These are phyloP conservation scores for Aspergillus sp. DNA, from an alignment of 2,329 filamentous ascomycete genomes.

Conservation along the genomic window DNA sequence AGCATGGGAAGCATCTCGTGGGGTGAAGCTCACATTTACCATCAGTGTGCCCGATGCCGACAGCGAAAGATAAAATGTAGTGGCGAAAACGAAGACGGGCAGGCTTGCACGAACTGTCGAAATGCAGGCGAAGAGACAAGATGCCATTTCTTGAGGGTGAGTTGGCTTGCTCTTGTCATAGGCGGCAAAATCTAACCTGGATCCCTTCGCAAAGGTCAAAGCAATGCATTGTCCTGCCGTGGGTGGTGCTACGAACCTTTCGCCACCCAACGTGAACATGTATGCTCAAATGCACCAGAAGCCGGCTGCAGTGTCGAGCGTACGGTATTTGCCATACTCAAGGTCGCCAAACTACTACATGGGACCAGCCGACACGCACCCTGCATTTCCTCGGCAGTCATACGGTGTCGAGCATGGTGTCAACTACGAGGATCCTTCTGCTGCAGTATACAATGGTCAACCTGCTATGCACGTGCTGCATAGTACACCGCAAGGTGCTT, in stretches of 20 bases:
- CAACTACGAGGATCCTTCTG: constrained; percentile 30
- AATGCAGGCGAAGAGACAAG: constrained; percentile 52
- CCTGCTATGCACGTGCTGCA: constrained; percentile 31
- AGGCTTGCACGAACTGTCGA: constrained; percentile 76
- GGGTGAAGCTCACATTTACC: too few species aligned
- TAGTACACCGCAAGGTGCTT: constrained; percentile 22
- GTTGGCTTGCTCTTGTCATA: constrained; percentile 5
- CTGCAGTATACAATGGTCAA: constrained; percentile 24
- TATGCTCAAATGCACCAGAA: constrained; percentile 12
- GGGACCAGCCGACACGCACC: constrained; percentile 11
- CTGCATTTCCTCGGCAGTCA: constrained; percentile 16
- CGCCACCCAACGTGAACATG: constrained; percentile 15
- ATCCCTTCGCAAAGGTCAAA: constrained; percentile 23
- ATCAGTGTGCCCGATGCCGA: constrained; percentile 77
- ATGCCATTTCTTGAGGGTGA: constrained; percentile 76
- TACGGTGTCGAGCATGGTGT: constrained; percentile 17
- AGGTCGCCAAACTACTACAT: constrained; percentile 22
- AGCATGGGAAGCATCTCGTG: too few species aligned
- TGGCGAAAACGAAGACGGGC: constrained; percentile 70
- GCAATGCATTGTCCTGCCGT: constrained; percentile 25
- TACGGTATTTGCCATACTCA: constrained; percentile 14
- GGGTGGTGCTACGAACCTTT: constrained; percentile 10
- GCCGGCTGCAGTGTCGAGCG: constrained; percentile 10
- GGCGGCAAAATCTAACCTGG: not conserved
- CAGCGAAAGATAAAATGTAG: constrained; percentile 94